phyloP scores from a whole-genome alignment of 495 filamentous ascomycete genomes.

The Penicillium odoratum region DNA sequence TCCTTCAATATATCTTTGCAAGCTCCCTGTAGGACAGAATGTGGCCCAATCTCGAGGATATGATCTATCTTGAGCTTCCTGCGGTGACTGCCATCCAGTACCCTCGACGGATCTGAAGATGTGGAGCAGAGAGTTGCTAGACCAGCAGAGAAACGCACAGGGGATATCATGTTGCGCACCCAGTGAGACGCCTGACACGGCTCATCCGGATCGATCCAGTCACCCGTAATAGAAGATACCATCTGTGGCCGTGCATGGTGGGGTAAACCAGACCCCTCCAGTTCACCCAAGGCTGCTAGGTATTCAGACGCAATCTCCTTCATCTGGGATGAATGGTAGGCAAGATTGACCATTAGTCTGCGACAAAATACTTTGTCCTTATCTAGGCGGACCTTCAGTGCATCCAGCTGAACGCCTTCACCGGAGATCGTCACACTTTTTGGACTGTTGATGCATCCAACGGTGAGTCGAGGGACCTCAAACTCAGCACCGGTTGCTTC shows the following conservation, averaged over 20 bases:
- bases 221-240: neutral
- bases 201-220: neutral
- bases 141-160: conserved; percentile 37
- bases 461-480: neutral
- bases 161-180: conserved; percentile 38
- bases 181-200: conserved; percentile 26
- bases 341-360: neutral
- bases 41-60: conserved; percentile 54
- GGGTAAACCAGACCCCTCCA: no score
- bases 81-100: neutral
- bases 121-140: conserved; percentile 8
- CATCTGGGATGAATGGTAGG: neutral
- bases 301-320: neutral
- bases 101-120: neutral
- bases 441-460: neutral
- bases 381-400: neutral
- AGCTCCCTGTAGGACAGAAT: conserved; percentile 38
- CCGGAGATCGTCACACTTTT: neutral
- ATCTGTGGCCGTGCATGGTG: neutral
- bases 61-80: conserved; percentile 9
- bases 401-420: neutral
- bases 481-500: no score
- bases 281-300: neutral
- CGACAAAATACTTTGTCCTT: neutral
- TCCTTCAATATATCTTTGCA: conserved; percentile 29